phyloP scores from a whole-genome alignment of 306 rosid species.

The Datisca glomerata region DNA sequence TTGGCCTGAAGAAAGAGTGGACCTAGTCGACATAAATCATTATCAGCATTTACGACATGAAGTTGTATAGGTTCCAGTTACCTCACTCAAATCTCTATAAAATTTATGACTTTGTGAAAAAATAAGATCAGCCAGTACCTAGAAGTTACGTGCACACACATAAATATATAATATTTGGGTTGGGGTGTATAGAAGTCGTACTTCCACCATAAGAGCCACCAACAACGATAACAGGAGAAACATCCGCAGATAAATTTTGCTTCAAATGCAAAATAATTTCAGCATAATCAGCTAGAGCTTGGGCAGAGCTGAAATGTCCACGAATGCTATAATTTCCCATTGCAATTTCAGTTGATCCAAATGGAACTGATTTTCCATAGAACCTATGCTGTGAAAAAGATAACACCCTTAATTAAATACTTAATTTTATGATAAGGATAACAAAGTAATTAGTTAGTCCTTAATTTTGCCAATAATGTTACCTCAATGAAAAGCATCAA shows the following conservation, averaged over 20 bases:
- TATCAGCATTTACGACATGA: too few relatives aligned
- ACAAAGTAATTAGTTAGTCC: not conserved
- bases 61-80: too few relatives aligned
- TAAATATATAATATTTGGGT: too few relatives aligned
- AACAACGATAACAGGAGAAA: constrained; percentile 31
- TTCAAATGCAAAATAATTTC: constrained; percentile 32
- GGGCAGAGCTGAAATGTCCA: constrained; percentile 40
- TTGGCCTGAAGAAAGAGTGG: too few relatives aligned
- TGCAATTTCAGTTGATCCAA: constrained; percentile 24
- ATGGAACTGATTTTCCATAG: constrained; percentile 50
- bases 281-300: constrained; percentile 55
- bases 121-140: too few relatives aligned
- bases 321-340: constrained; percentile 22
- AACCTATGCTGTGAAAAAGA: constrained; percentile 17
- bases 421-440: not conserved
- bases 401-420: not conserved
- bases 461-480: not conserved
- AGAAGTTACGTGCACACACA: too few relatives aligned
- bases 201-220: constrained; percentile 69
- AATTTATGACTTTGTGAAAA: too few relatives aligned
- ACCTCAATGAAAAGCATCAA: constrained; percentile 39
- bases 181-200: constrained; percentile 6
- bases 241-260: constrained; percentile 14
- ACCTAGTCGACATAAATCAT: too few relatives aligned
- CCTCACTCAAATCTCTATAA: too few relatives aligned